Percentiles rank a stretch among this genome's conserved stretches.
phyloP scores from a whole-genome alignment of 768 basidiomycete species.

The Collybia nuda region DNA sequence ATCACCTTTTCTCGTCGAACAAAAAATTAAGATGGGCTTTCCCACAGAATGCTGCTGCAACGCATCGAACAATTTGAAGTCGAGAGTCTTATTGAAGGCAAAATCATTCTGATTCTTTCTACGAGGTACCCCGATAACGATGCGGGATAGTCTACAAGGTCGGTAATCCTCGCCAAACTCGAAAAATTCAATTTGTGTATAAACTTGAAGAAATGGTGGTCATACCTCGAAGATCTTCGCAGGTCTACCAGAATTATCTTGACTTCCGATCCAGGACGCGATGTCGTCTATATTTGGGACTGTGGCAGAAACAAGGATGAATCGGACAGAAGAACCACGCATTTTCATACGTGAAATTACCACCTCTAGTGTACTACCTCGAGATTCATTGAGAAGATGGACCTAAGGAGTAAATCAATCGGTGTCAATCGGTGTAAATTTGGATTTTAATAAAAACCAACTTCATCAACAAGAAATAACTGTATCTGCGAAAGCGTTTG shows the following conservation, averaged over 20 bases:
- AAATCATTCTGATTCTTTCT: conserved; percentile 74
- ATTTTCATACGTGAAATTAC: conserved; percentile 92
- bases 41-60: conserved; percentile 71
- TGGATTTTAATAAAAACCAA: conserved; percentile 22
- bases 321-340: conserved; percentile 68
- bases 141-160: conserved; percentile 75
- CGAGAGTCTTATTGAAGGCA: conserved; percentile 67
- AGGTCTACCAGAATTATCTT: conserved; percentile 29
- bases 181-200: background rate
- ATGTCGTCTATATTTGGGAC: conserved; percentile 93
- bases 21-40: conserved; percentile 89
- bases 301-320: conserved; percentile 90
- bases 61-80: conserved; percentile 69
- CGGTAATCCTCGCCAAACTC: conserved; percentile 94
- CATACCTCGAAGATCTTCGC: conserved; percentile 72
- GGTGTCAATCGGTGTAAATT: background rate
- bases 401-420: conserved; percentile 49
- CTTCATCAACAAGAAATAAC: conserved; percentile 92
- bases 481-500: conserved; percentile 68
- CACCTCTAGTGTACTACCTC: conserved; percentile 93
- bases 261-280: conserved; percentile 78
- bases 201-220: background rate
- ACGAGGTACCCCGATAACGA: conserved; percentile 71
- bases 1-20: conserved; percentile 82
- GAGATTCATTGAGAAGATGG: conserved; percentile 86